Evolutionary conservation across 108 stramenopile species (phyloP).

Genomic region (Stephanodiscus minutulus): DNA sequence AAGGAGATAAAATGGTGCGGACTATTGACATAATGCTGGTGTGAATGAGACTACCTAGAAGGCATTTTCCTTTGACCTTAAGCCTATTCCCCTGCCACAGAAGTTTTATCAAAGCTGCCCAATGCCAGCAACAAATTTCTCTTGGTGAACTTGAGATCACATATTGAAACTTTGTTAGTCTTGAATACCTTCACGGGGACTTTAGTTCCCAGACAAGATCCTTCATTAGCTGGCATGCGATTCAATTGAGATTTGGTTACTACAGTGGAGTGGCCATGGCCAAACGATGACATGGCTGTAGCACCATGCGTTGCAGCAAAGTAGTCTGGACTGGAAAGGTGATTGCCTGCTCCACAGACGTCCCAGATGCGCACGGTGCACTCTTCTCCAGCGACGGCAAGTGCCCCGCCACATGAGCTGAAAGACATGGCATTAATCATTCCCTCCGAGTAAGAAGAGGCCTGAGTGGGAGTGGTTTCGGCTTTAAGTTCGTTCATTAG

Average conservation of each 20-base stretch:
- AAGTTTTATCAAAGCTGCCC: conserved; percentile 55
- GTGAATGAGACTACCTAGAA: too few species aligned
- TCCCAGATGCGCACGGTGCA: conserved; percentile 85
- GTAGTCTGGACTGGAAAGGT: conserved; percentile 49
- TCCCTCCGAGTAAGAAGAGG: conserved; percentile 21
- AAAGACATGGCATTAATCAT: conserved; percentile 71
- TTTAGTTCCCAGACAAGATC: conserved; percentile 27
- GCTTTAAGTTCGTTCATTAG: conserved; percentile 78
- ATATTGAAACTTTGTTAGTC: conserved; percentile 51
- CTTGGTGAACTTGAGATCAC: conserved; percentile 85
- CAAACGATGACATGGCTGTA: conserved; percentile 35
- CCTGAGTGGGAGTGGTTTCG: not conserved
- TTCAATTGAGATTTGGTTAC: conserved; percentile 18
- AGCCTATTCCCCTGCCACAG: not conserved
- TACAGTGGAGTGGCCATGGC: conserved; percentile 22
- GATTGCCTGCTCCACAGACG: conserved; percentile 55
- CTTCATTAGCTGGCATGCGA: conserved; percentile 9
- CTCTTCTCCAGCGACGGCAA: conserved; percentile 83
- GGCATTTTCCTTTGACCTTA: too few species aligned
- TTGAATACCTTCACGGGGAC: conserved; percentile 35
- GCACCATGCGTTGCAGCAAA: conserved; percentile 46
- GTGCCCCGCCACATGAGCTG: conserved; percentile 79
- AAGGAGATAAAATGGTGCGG: too few species aligned
- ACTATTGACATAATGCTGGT: too few species aligned
- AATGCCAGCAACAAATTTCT: conserved; percentile 79